A percentile compares a stretch with the other conserved stretches of the same genome.
Evolutionary conservation across 345 rosid genomes (phyloP).

Genomic region (Anacardium occidentale): DNA sequence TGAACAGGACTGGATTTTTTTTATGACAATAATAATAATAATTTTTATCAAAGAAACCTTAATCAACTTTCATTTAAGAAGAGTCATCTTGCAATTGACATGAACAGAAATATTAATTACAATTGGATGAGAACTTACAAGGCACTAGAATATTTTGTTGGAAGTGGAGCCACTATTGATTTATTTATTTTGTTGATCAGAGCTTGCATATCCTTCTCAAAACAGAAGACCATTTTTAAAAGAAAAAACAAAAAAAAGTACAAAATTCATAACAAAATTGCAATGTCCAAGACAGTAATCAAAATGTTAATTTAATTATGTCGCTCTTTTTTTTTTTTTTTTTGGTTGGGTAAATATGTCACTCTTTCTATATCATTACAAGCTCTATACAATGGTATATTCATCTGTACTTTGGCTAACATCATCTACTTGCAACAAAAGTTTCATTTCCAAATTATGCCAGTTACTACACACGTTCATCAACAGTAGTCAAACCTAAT

Average conservation of each 20-base stretch:
- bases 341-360: too few species aligned
- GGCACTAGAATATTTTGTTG: conserved; percentile 89
- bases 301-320: too few species aligned
- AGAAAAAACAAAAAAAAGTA: background rate
- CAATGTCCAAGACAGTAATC: background rate
- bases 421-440: background rate
- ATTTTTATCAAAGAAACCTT: background rate
- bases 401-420: background rate
- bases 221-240: background rate
- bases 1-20: background rate
- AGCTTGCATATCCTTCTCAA: conserved; percentile 96
- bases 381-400: background rate
- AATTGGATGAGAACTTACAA: conserved; percentile 58
- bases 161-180: conserved; percentile 98
- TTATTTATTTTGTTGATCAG: conserved; percentile 94
- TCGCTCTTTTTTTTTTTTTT: too few species aligned
- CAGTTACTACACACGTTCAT: too few species aligned
- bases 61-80: background rate
- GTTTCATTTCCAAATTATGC: background rate
- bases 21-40: background rate
- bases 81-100: background rate
- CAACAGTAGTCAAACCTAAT: too few species aligned
- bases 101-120: background rate
- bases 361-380: background rate
- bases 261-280: background rate